Conservation (phyloP, 2,329 filamentous ascomycete species). For the Pseudocercospora macadamiae region DNA sequence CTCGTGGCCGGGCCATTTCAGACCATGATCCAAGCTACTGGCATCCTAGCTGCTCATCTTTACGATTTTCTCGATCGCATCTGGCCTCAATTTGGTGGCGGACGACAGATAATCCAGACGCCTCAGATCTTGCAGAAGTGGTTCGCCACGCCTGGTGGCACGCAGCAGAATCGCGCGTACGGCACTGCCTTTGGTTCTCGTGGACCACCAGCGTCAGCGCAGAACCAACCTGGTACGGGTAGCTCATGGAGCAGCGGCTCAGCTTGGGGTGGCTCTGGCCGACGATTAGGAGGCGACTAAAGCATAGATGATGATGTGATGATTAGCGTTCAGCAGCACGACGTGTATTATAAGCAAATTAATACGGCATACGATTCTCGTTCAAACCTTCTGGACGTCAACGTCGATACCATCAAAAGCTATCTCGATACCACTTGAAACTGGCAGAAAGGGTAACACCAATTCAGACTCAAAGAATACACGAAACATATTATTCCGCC, state of each 20-base stretch:
- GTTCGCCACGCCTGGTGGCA: conserved; percentile 56
- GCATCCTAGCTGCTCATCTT: conserved; percentile 83
- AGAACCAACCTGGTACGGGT: conserved; percentile 34
- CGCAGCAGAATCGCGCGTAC: conserved; percentile 55
- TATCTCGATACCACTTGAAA: neutral
- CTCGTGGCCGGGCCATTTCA: conserved; percentile 63
- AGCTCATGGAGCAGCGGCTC: conserved; percentile 38
- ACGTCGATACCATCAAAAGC: neutral
- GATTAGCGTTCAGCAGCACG: neutral
- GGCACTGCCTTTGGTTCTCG: conserved; percentile 60
- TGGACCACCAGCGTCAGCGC: conserved; percentile 40
- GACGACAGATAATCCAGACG: conserved; percentile 73
- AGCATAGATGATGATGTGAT: neutral
- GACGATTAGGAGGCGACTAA: conserved; percentile 21
- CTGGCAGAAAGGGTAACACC: neutral
- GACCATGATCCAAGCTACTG: conserved; percentile 69
- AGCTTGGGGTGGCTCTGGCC: conserved; percentile 52
- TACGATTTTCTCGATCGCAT: conserved; percentile 88
- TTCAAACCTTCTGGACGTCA: neutral
- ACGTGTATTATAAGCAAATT: neutral
- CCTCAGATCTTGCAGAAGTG: conserved; percentile 71
- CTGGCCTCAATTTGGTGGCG: conserved; percentile 87
- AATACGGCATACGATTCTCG: no score
- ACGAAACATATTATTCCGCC: neutral
- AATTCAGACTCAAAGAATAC: neutral